Conservation (phyloP, 1,284 basidiomycete species). For the Ustilago lituana region DNA sequence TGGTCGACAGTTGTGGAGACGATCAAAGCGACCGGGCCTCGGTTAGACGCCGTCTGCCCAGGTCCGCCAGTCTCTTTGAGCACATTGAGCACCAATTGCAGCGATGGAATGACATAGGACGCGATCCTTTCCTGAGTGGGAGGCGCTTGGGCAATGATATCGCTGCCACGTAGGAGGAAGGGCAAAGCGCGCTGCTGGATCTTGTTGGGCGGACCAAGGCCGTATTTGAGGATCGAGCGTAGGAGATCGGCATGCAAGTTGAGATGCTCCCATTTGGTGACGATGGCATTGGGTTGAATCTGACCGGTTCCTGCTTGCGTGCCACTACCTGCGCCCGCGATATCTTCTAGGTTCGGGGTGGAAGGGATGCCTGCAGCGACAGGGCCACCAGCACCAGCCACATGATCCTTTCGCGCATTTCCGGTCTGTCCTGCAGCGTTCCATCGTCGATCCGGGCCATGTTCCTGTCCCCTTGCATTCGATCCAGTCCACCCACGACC, state of each 20-base stretch:
- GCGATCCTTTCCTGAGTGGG: conserved; percentile 98
- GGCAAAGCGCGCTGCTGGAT: conserved; percentile 96
- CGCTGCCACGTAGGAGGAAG: conserved; percentile 89
- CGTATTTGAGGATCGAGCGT: conserved; percentile 89
- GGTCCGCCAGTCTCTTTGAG: conserved; percentile 41
- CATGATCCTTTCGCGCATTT: conserved; percentile 17
- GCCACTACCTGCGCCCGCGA: not conserved
- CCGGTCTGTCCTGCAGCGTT: conserved; percentile 13
- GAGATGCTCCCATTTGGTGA: conserved; percentile 96
- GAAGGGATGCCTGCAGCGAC: conserved; percentile 9
- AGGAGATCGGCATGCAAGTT: conserved; percentile 85
- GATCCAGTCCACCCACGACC: conserved; percentile 30
- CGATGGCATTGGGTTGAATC: conserved; percentile 80
- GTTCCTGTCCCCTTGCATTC: conserved; percentile 19
- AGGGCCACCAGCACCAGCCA: not conserved
- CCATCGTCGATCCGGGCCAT: conserved; percentile 28
- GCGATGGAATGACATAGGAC: conserved; percentile 74
- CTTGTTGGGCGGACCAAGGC: conserved; percentile 97
- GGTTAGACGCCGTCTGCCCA: conserved; percentile 31
- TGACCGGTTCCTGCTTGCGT: conserved; percentile 70
- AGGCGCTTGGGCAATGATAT: conserved; percentile 97
- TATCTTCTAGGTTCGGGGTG: conserved; percentile 30
- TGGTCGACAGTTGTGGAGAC: conserved; percentile 98
- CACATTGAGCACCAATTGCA: conserved; percentile 58
- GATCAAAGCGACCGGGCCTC: conserved; percentile 74